Base-by-base conservation (phyloP, 768 basidiomycete species). In the Kwoniella europaea region DNA sequence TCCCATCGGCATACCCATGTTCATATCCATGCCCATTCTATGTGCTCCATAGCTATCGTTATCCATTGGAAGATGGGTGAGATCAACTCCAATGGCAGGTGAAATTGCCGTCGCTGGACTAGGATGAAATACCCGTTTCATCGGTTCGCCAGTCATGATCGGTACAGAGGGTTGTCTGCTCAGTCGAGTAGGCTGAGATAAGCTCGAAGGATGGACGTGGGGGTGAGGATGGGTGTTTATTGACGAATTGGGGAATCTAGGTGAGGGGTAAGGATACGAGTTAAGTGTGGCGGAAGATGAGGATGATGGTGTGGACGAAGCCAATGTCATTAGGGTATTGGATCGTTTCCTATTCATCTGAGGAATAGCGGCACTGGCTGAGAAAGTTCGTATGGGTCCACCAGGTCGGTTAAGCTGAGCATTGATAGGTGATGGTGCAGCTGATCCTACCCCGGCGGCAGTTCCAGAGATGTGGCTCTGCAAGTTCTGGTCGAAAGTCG, bases 351-450 rank as follows among this genome's bases (percentile, higher is more conserved):
- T 59, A 44, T 24, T 50, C 1, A 59, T 50, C 18, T 53, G 44
- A 9, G 65, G 65, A 20, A 67, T 58, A 35, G 53, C 56, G 2
- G 67, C 60, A 43, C 67, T 60, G 10, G 71, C 65, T 22, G 71
- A 71, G 24, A 62, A 63, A 4, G 57, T 67, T 13, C 71, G 24
- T 35, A 71, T 71, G 10, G 71, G 71, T 24, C 65, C 65, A 44
- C 67, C 63, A 9, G 68, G 68, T 52, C 68, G 42, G 12, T 24
- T 43, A 22, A 64, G n/a, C 53, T 67, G 65, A 29, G 65, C 18
- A n/a, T 60, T 42, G 22, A 52, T 53, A 13, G 63, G 35, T 1
- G 69, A 60, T 20, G 20, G 35, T 18, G 63, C 27, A 20, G 13
- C 42, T 2, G 59, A 56, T 42, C 29, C 35, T 35, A 9, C 35